Percentiles rank a stretch among this genome's conserved stretches.
These are phyloP conservation scores for Breviolum minutum DNA, from an alignment of 73 alveolate genomes.

Conservation along the genomic window DNA sequence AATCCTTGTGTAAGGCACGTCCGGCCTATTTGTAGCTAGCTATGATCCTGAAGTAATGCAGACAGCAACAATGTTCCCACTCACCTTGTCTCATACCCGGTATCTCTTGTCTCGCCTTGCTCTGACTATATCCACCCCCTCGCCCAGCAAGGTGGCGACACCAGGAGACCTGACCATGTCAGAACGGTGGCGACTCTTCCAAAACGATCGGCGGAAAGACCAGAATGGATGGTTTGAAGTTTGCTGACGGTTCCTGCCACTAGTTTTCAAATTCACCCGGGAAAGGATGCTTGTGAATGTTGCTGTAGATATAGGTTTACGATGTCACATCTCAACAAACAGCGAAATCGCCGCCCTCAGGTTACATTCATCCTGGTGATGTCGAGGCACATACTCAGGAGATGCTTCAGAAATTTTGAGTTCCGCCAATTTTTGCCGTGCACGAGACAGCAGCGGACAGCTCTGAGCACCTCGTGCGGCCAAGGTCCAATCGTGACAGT, in stretches of 20 bases:
- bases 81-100: no score
- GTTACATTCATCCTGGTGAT: background rate
- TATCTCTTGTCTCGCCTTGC: no score
- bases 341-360: background rate
- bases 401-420: constrained; percentile 73
- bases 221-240: no score
- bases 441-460: constrained; percentile 76
- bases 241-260: no score
- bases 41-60: no score
- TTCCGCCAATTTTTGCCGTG: constrained; percentile 80
- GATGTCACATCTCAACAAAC: background rate
- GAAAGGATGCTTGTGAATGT: background rate
- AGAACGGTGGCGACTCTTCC: background rate
- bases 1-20: no score
- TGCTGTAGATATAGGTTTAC: background rate
- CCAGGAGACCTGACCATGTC: background rate
- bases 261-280: background rate
- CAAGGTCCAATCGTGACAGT: background rate
- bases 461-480: constrained; percentile 30
- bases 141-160: constrained; percentile 35
- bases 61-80: no score
- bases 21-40: no score
- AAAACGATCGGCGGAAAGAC: no score
- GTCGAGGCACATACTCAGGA: constrained; percentile 22
- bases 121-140: no score